Base-by-base conservation (phyloP, 306 rosid species). In the Morella rubra region DNA sequence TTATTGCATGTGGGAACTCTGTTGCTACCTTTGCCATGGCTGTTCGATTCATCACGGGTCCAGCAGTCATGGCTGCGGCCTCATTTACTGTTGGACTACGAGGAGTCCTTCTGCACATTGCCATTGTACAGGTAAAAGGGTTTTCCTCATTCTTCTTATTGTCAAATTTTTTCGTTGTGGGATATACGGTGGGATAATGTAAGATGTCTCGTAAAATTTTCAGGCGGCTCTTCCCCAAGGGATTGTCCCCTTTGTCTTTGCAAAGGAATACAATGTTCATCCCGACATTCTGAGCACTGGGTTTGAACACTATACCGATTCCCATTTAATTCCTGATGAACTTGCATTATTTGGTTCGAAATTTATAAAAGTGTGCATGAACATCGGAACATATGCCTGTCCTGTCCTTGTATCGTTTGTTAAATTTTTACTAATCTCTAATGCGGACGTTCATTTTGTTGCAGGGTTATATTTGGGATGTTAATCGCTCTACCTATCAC, bases 141-240 rank as follows among this genome's bases (percentile, higher is more conserved):
- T 3, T 4, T 60, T 5, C n/a, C 69, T 1, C 3, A 7, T 12
- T 41, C 12, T 40, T 56, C 1, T 56, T 20, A 2, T 10, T 0
- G 7, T 50, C 22, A 22, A 44, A 3, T 15, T 8, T 16, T 7
- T n/a, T 53, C 61, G 8, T 47, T 6, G 20, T 18, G 46, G 37
- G 37, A 32, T 32, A 32, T 32, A 32, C 37, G 2, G 37, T 32
- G 37, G 3, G 45, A 62, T 37, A 46, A 70, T 71, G 60, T 15
- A 18, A 4, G 15, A 4, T 37, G 12, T 68, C 2, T 14, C 22
- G 24, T 45, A 53, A 32, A 49, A 40, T 69, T 72, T 69, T 69
- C 81, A 90, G 98, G 96, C 98, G 18, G 96, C 96, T 37, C 90
- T 93, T 69, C 98, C 98, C 0, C 96, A 93, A 82, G 98, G 98